Conservation (phyloP, 148 eudicot genomes). For the Rheum nobile region DNA sequence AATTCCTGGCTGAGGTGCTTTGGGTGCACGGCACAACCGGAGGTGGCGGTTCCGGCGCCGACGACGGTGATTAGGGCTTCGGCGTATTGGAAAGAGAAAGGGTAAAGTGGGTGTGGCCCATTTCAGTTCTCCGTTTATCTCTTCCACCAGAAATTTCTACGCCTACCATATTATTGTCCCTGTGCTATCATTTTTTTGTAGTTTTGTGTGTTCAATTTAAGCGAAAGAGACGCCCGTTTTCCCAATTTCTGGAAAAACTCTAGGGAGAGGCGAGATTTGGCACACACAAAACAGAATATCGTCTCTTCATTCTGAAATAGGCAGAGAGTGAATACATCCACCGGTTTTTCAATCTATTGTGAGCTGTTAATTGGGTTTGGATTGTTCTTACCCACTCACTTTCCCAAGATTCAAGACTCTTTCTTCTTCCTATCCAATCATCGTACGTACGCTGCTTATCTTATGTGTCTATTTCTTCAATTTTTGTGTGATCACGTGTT, state of each 20-base stretch:
- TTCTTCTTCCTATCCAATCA: background rate
- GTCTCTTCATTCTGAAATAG: background rate
- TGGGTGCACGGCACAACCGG: no score
- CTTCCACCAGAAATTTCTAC: background rate
- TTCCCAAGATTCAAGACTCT: background rate
- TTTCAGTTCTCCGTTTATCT: background rate
- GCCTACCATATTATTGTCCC: background rate
- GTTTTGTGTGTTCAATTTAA: background rate
- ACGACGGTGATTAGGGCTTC: no score
- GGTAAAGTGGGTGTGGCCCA: no score
- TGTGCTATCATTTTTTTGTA: background rate
- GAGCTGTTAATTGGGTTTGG: background rate
- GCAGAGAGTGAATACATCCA: background rate
- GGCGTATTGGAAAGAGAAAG: no score
- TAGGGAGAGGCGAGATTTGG: constrained; percentile 1
- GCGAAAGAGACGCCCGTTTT: no score
- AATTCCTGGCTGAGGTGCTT: no score
- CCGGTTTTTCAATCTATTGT: background rate
- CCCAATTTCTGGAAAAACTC: background rate
- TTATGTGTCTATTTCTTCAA: background rate
- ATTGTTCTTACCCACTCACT: background rate
- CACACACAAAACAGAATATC: background rate
- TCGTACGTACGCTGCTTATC: background rate
- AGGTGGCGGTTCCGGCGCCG: no score
- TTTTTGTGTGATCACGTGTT: background rate